Evolutionary conservation across 192 early-diverging fungal genomes (phyloP), one percentile per base, ranked within the genome.

Genomic region (Mortierella alpina): DNA sequence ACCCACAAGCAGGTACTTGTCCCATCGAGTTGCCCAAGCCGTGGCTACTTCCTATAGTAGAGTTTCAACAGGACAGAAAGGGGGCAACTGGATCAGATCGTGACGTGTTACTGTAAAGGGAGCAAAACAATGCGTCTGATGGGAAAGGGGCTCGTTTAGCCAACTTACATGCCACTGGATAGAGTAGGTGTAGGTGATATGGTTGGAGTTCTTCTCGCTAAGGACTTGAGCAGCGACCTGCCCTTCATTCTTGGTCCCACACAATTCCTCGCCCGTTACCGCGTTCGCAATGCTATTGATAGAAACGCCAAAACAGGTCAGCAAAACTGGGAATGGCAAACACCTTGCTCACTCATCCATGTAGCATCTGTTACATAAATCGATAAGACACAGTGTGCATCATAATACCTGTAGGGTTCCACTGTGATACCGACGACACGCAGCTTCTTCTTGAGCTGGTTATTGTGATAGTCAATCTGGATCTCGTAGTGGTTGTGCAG

Each of bases 401-500:
- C 17, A 4, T 10, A 15, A 31, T 74, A 84, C 83, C 94, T 96
- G 52, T 68, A 73, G 9, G 96, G 96, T 40, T 74, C 79, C 7
- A 97, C 93, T 11, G 92, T 68, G 7, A 98, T 92, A 47, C 97
- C 96, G 40, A 99, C 96, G 14, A 99, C 94, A 20, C 97, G 91
- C 70, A 89, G 76, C 41, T 75, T 84, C 11, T 91, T 84, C 40
- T 87, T 86, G 18, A 86, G 78, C 52, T 86, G 84, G 46, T 91
- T 90, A 12, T 83, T 74, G 70, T 98, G 97, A 80, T 93, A 96
- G 56, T 93, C 84, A 64, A 98, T 86, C n/a, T 73, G 72, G 66
- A 98, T 96, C 50, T 91, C 88, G 73, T 95, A 97, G 80, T 97
- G 96, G 83, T 97, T 98, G 85, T 97, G 75, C 44, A 98, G 82